These are phyloP conservation scores for Cunninghamia lanceolata DNA, from an alignment of 75 land plant genomes.

Conservation along the genomic window DNA sequence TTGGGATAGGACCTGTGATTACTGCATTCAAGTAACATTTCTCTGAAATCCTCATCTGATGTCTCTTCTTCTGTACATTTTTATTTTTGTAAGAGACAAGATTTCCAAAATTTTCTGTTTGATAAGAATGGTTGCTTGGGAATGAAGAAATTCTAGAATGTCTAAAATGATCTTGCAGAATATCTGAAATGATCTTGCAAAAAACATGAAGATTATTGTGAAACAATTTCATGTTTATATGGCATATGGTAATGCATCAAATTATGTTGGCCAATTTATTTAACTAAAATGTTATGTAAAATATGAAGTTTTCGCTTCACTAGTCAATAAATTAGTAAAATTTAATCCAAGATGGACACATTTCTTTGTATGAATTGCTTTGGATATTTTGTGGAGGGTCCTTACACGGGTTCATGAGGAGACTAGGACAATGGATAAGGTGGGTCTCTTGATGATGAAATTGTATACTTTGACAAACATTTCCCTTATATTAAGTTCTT, in stretches of 20 bases:
- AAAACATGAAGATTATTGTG: not conserved
- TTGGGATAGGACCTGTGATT: slow-evolving; percentile 48
- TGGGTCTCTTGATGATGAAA: not conserved
- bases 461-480: too few relatives aligned
- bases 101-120: not conserved
- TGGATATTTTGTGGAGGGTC: not conserved
- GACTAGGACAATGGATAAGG: not conserved
- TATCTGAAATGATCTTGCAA: not conserved
- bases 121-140: not conserved
- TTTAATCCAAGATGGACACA: not conserved
- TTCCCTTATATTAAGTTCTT: too few relatives aligned
- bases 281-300: not conserved
- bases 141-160: not conserved
- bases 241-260: not conserved
- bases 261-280: not conserved
- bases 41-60: not conserved
- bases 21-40: slow-evolving; percentile 34
- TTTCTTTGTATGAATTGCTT: not conserved
- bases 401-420: not conserved
- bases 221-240: not conserved
- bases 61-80: not conserved
- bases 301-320: not conserved
- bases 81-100: not conserved
- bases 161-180: not conserved
- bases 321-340: not conserved